phyloP scores from a whole-genome alignment of 257 asterid species.

The Penstemon newberryi region DNA sequence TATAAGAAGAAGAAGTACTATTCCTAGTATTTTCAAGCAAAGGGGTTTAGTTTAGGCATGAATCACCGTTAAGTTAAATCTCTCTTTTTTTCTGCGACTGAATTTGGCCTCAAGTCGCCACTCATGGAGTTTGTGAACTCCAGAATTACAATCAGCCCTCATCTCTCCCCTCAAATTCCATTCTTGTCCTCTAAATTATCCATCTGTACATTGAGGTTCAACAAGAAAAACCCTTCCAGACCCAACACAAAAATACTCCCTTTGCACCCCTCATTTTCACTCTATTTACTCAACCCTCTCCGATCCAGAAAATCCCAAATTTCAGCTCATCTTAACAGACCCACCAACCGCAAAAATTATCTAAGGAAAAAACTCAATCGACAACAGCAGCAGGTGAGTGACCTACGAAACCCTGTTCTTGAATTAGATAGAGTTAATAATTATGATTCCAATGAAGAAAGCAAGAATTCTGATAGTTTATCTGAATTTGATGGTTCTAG shows the following conservation, averaged over 20 bases:
- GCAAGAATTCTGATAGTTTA: slow-evolving; percentile 28
- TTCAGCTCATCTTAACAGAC: slow-evolving; percentile 59
- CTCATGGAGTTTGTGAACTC: slow-evolving; percentile 46
- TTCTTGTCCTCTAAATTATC: slow-evolving; percentile 25
- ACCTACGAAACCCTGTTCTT: slow-evolving; percentile 31
- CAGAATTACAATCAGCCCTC: slow-evolving; percentile 33
- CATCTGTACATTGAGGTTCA: not conserved
- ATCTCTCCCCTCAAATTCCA: slow-evolving; percentile 30
- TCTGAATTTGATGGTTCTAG: slow-evolving; percentile 28
- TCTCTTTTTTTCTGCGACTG: no score
- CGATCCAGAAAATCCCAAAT: slow-evolving; percentile 46
- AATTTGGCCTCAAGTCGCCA: no score
- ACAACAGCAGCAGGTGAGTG: slow-evolving; percentile 52
- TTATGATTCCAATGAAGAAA: slow-evolving; percentile 23
- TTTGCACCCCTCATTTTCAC: slow-evolving; percentile 33
- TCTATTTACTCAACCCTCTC: slow-evolving; percentile 31
- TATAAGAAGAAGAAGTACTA: no score
- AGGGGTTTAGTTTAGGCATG: no score
- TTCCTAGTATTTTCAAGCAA: no score
- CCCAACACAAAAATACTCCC: slow-evolving; percentile 33
- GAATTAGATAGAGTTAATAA: slow-evolving; percentile 21
- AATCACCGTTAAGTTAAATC: no score
- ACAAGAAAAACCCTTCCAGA: slow-evolving; percentile 33
- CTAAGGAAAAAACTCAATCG: slow-evolving; percentile 68
- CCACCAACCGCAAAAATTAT: slow-evolving; percentile 59